Percentiles rank a stretch among this genome's conserved stretches.
Conservation (phyloP, 176 grass and related monocot genomes). For the Triticum monococcum region DNA sequence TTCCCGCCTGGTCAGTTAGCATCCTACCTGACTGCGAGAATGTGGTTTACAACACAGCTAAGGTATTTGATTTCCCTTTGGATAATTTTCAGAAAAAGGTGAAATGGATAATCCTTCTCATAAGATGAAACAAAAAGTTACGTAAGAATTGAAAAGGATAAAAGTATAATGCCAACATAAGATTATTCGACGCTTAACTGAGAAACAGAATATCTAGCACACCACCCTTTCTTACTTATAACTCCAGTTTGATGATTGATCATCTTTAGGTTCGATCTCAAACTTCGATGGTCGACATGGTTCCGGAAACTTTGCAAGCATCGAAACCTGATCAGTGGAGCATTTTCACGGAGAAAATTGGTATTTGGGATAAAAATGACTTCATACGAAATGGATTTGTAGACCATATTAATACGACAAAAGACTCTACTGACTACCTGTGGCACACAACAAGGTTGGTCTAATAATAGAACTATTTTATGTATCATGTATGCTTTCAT, state of each 20-base stretch:
- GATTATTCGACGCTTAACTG: background rate
- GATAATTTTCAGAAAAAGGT: background rate
- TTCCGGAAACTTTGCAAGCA: slow-evolving; percentile 55
- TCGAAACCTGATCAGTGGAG: slow-evolving; percentile 51
- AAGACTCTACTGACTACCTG: slow-evolving; percentile 96
- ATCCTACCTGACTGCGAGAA: slow-evolving; percentile 96
- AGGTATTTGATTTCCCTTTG: slow-evolving; percentile 46
- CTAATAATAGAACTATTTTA: background rate
- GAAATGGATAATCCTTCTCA: slow-evolving; percentile 10
- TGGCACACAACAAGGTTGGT: slow-evolving; percentile 92
- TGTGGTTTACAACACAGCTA: slow-evolving; percentile 90
- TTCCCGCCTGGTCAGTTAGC: slow-evolving; percentile 98
- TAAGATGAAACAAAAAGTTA: slow-evolving; percentile 11
- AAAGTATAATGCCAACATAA: background rate
- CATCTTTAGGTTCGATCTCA: slow-evolving; percentile 75
- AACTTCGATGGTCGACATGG: slow-evolving; percentile 69
- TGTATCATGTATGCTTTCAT: slow-evolving; percentile 14
- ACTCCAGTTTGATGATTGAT: background rate
- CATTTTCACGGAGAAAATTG: slow-evolving; percentile 71
- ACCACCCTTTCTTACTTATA: background rate
- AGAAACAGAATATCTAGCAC: background rate
- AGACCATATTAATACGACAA: slow-evolving; percentile 97
- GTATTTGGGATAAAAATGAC: slow-evolving; percentile 73
- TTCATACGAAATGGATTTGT: slow-evolving; percentile 64
- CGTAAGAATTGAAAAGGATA: background rate